Conservation (phyloP, 176 grass and related monocot genomes). For the Luzula sylvatica region DNA sequence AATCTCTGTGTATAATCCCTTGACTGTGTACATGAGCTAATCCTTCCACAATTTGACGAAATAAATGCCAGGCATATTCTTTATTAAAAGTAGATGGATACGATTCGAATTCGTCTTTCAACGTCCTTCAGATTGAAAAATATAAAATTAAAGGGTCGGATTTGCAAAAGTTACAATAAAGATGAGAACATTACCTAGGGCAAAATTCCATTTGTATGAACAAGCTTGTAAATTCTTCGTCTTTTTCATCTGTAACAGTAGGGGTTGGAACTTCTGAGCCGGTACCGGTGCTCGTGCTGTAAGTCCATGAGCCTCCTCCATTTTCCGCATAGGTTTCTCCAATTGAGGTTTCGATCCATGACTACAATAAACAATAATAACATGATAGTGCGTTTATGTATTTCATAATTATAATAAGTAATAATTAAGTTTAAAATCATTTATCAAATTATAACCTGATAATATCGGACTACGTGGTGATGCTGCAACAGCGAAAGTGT, state of each 20-base stretch:
- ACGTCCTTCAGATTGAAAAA: slow-evolving; percentile 47
- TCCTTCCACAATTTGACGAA: slow-evolving; percentile 99
- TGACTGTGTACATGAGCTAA: slow-evolving; percentile 93
- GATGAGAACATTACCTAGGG: slow-evolving; percentile 36
- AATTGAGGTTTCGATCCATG: slow-evolving; percentile 96
- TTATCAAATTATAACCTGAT: slow-evolving; percentile 48
- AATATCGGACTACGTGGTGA: slow-evolving; percentile 95
- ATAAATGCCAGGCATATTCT: slow-evolving; percentile 68
- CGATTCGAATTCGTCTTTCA: slow-evolving; percentile 74
- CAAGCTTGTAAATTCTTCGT: slow-evolving; percentile 86
- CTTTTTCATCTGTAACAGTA: slow-evolving; percentile 52
- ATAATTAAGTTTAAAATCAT: slow-evolving; percentile 14
- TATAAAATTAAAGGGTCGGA: slow-evolving; percentile 4
- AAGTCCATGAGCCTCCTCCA: slow-evolving; percentile 40
- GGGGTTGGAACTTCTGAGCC: slow-evolving; percentile 36
- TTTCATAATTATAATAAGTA: slow-evolving; percentile 20
- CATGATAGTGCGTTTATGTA: slow-evolving; percentile 9
- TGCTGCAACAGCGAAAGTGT: slow-evolving; percentile 88
- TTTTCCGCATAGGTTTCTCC: slow-evolving; percentile 48
- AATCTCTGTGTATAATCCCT: slow-evolving; percentile 93
- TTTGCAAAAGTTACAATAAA: not conserved
- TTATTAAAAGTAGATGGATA: slow-evolving; percentile 64
- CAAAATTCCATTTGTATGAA: slow-evolving; percentile 99
- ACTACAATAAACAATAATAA: slow-evolving; percentile 34
- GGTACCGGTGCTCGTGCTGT: slow-evolving; percentile 45